A percentile compares a stretch with the other conserved stretches of the same genome.
These are phyloP conservation scores for Aspergillus quadrilineatus DNA, from an alignment of 2,329 filamentous ascomycete species.

Conservation along the genomic window DNA sequence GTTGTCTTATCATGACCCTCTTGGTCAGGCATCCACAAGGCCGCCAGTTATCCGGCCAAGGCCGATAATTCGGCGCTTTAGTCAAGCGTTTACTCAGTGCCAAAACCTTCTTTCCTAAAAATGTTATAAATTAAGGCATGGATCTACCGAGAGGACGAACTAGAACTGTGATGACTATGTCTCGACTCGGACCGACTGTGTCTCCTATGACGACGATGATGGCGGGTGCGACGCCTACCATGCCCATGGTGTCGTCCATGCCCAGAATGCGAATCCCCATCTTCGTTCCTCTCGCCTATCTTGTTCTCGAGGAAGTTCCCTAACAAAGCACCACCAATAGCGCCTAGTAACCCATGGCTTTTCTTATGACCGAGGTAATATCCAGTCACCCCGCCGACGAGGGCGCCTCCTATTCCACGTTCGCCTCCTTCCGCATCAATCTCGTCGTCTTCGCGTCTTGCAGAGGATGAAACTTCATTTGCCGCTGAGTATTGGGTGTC, in stretches of 20 bases:
- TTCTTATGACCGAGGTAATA: constrained; percentile 57
- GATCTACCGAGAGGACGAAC: not conserved
- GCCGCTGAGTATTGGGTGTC: not conserved
- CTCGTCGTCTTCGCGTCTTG: constrained; percentile 24
- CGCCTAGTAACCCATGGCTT: constrained; percentile 58
- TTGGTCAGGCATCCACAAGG: not conserved
- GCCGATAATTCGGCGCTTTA: constrained; percentile 1
- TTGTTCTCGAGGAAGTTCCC: constrained; percentile 58
- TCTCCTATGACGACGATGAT: constrained; percentile 23
- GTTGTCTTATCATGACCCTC: not conserved
- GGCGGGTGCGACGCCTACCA: constrained; percentile 18
- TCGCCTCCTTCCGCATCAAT: constrained; percentile 51
- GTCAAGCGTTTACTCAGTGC: constrained; percentile 7
- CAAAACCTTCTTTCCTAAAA: not conserved
- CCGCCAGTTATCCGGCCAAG: not conserved
- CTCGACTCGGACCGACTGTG: constrained; percentile 8
- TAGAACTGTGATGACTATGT: not conserved
- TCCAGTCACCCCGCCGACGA: constrained; percentile 58
- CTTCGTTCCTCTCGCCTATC: constrained; percentile 44
- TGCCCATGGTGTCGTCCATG: constrained; percentile 16
- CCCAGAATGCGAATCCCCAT: constrained; percentile 21
- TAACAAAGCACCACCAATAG: constrained; percentile 57
- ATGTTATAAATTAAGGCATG: not conserved
- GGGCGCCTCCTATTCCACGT: constrained; percentile 57
- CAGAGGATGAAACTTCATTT: not conserved